Percentiles rank a stretch among this genome's conserved stretches.
Conservation (phyloP, 78 protist species). For the Diacronema lutheri region DNA sequence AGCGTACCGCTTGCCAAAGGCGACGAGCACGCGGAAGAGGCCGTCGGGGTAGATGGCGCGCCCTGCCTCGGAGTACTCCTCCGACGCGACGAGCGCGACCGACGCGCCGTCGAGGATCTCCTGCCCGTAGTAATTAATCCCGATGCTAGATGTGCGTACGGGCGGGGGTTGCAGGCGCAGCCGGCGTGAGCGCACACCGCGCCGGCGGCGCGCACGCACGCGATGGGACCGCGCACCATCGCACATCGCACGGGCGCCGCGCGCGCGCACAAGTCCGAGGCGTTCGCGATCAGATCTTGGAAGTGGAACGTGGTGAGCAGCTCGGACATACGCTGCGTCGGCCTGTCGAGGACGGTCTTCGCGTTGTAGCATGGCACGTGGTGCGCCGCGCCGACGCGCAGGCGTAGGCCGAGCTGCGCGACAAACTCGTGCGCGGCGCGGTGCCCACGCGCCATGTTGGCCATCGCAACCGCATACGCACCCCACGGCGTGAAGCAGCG, state of each 20-base stretch:
- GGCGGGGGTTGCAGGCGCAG: background rate
- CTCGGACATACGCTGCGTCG: no score
- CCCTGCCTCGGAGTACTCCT: background rate
- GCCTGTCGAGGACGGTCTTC: background rate
- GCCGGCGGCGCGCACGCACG: no score
- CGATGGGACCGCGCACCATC: no score
- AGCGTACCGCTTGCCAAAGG: background rate
- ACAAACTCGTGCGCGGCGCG: background rate
- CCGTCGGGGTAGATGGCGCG: background rate
- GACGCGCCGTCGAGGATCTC: background rate
- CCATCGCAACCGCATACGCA: background rate
- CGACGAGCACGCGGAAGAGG: background rate
- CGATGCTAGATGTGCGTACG: background rate
- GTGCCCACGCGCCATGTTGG: background rate
- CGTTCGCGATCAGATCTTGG: no score
- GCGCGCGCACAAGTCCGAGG: no score
- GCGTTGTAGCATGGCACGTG: background rate
- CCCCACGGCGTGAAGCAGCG: conserved; percentile 1
- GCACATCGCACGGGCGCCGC: no score
- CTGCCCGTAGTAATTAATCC: background rate
- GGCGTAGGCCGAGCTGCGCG: background rate
- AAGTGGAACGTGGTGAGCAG: no score
- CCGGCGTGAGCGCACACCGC: background rate
- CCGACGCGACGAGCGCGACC: background rate
- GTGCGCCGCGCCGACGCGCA: background rate